Base-by-base conservation (phyloP, 2,329 filamentous ascomycete species). In the Aulographum hederae region DNA sequence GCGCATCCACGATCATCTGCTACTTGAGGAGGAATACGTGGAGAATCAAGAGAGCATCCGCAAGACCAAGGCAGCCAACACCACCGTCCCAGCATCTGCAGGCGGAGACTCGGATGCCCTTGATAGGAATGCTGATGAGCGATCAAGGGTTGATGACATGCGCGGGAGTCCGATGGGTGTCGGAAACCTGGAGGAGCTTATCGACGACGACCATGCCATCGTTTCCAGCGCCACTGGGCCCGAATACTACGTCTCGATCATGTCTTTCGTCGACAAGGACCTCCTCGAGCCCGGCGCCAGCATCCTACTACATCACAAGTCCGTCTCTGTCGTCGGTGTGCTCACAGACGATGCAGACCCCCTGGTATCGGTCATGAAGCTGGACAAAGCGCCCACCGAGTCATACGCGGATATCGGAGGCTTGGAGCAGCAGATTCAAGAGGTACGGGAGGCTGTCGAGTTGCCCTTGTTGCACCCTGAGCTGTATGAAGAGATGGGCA, bases 231-330 rank as follows among this genome's bases (percentile, higher is more conserved):
- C 89, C 1, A 95, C 89, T 5, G 89, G 89, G 0, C 89, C 89
- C 1, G 89, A 98, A 56, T 98, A 93, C 67, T 98, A 95, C 54
- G 89, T 98, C 42, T 94, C 85, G 44, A 98, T 98, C 68, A 95
- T 95, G 89, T 94, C 86, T 34, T 98, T 98, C 48, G 89, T 98
- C 42, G 89, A 98, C 65, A 98, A 98, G 60, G 89, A 98, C 48
- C 71, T 98, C 3, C 68, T 98, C 27, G 89, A 98, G 57, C 89
- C 89, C 2, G 91, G 91, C 38, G 84, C 89, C 13, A 94, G 84
- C 46, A 89, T 98, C 30, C 63, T 98, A 30, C 64, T 98, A 36
- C 89, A 98, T 50, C 89, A 98, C 58, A 98, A 98, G 63, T 91
- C 80, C 32, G 86, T 95, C 32, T 94, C 86, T 26, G 92, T 98